Conservation (phyloP, 495 filamentous ascomycete genomes). For the Penicillium bialowiezense region DNA sequence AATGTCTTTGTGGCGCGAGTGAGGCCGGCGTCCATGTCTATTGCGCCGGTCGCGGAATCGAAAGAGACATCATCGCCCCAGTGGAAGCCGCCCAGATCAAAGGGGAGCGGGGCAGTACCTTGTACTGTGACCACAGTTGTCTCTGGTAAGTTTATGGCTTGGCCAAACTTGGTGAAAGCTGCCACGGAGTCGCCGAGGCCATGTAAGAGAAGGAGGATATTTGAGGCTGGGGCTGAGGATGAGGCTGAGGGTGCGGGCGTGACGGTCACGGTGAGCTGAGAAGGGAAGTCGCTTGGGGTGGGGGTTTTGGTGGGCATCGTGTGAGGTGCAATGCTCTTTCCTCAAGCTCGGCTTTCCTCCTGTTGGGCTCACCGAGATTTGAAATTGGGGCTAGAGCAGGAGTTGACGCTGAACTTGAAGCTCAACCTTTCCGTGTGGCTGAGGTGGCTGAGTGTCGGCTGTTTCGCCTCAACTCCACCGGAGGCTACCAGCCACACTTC, state of each 20-base stretch:
- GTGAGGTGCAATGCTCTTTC: background rate
- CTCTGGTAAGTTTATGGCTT: constrained; percentile 74
- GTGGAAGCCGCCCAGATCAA: constrained; percentile 75
- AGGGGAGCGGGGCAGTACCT: constrained; percentile 69
- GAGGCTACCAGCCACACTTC: too few species aligned
- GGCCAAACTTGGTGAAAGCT: constrained; percentile 69
- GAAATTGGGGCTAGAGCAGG: constrained; percentile 1
- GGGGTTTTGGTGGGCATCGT: constrained; percentile 39
- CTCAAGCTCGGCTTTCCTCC: background rate
- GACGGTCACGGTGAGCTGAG: constrained; percentile 43
- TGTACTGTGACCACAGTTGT: constrained; percentile 74
- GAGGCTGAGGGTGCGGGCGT: constrained; percentile 36
- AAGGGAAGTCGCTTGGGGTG: constrained; percentile 50
- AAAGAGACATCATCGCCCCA: constrained; percentile 90
- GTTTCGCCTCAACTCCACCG: too few species aligned
- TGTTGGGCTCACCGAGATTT: too few species aligned
- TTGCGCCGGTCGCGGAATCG: constrained; percentile 53
- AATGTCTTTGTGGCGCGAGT: constrained; percentile 49
- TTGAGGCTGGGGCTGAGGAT: constrained; percentile 44
- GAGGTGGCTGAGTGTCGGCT: too few species aligned
- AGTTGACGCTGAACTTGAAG: too few species aligned
- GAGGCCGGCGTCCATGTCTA: constrained; percentile 83
- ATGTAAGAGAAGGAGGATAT: constrained; percentile 86
- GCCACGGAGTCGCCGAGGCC: constrained; percentile 77
- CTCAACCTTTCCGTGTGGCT: too few species aligned